Evolutionary conservation across 2,329 filamentous ascomycete genomes (phyloP), one percentile per base, ranked within the genome.

Genomic region (Lecanosticta acicola): DNA sequence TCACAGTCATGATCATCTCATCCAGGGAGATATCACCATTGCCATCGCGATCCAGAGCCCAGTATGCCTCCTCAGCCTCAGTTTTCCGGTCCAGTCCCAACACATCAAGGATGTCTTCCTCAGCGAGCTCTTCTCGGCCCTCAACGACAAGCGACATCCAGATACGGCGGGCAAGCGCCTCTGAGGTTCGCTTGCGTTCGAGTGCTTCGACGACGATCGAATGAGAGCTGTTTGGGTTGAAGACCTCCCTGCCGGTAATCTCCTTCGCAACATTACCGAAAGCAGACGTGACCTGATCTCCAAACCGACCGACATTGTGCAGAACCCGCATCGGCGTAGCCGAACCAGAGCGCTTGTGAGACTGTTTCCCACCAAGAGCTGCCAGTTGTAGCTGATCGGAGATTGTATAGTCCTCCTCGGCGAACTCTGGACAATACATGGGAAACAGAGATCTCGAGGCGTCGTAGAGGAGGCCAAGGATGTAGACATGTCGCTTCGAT

Each of bases 71-170:
- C 48, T 93, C 85, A 1, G 93, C 93, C 52, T 95, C 87, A 0
- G 79, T 73, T 51, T 81, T 80, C 59, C 85, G 83, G 4, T 79
- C 78, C 0, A 78, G 71, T 2, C 91, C 91, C 48, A 98, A 82
- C 8, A 97, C 91, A 64, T 97, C 91, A 21, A 83, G 65, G 32
- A 98, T 77, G 63, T 98, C 93, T 3, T 95, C 88, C 7, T 78
- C 68, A 56, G 79, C 87, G 7, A 98, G 74, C 0, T 83, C 74
- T 33, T 96, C 87, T 48, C 83, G 83, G 58, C 88, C 89, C 67
- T 97, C 91, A 3, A 93, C 81, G 1, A 95, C 93, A 63, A 96
- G 94, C 1, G 90, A 96, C 87, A 96, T 94, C 93, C 93, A 97
- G 52, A 97, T 84, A 60, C 93, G 85, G 56, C 81, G 84, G n/a